These are phyloP conservation scores for Sporothrix pseudoabietina DNA, from an alignment of 2,329 filamentous ascomycete genomes.

Conservation along the genomic window DNA sequence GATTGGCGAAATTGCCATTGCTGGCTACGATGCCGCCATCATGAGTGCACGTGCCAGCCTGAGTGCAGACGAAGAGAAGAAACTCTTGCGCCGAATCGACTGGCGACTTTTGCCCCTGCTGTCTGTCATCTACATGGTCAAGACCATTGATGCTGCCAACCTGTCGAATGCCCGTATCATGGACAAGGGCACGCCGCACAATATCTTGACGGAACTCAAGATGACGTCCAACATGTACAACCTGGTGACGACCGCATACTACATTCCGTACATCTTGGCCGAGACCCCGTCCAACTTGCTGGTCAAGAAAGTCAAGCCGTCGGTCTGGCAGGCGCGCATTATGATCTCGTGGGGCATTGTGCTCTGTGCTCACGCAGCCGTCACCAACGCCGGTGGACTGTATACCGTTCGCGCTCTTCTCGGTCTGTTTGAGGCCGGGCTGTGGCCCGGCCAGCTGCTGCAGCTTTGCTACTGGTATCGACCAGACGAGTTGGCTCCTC, in stretches of 20 bases:
- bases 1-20: constrained; percentile 10
- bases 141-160: constrained; percentile 33
- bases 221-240: constrained; percentile 48
- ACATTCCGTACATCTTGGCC: constrained; percentile 71
- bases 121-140: constrained; percentile 34
- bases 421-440: constrained; percentile 65
- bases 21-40: constrained; percentile 29
- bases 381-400: constrained; percentile 51
- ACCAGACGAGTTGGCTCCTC: constrained; percentile 50
- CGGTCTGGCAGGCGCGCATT: constrained; percentile 73
- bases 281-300: constrained; percentile 77
- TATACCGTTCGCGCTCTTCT: constrained; percentile 58
- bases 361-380: constrained; percentile 58
- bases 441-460: constrained; percentile 63
- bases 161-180: constrained; percentile 50
- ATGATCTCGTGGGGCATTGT: constrained; percentile 61
- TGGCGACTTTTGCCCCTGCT: constrained; percentile 32
- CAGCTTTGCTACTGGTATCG: constrained; percentile 54
- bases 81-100: constrained; percentile 33
- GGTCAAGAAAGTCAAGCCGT: constrained; percentile 72
- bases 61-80: constrained; percentile 31
- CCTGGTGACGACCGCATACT: constrained; percentile 45
- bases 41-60: constrained; percentile 27
- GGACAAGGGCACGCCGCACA: constrained; percentile 45
- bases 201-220: constrained; percentile 47